These are phyloP conservation scores for Mycena chlorophos DNA, from an alignment of 768 basidiomycete genomes.

Conservation along the genomic window DNA sequence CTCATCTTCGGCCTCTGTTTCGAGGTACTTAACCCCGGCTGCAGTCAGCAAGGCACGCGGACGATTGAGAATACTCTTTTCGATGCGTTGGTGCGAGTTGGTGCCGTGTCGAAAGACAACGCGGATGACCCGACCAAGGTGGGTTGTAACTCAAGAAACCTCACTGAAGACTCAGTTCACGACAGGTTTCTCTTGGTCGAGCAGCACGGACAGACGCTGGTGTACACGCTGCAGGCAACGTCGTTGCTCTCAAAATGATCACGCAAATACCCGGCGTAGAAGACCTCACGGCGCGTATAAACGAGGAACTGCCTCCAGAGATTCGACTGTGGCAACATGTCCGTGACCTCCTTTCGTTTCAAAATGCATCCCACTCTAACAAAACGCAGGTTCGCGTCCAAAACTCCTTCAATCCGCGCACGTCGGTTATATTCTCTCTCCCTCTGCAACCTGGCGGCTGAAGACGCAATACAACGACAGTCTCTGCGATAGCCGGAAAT, in stretches of 20 bases:
- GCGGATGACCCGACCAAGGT: conserved; percentile 89
- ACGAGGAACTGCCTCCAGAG: conserved; percentile 85
- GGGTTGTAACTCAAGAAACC: background rate
- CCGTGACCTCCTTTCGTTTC: conserved; percentile 30
- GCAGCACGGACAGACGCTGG: conserved; percentile 97
- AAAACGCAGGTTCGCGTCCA: conserved; percentile 59
- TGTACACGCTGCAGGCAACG: conserved; percentile 94
- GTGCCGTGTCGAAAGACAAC: conserved; percentile 94
- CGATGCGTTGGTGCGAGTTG: conserved; percentile 81
- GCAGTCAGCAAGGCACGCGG: conserved; percentile 67
- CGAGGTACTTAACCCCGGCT: conserved; percentile 2
- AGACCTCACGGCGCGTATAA: conserved; percentile 72
- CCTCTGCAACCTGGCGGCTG: background rate
- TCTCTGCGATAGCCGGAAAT: conserved; percentile 91
- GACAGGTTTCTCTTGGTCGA: conserved; percentile 76
- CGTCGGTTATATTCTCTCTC: conserved; percentile 41
- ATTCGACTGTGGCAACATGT: conserved; percentile 93
- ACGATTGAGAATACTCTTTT: conserved; percentile 94
- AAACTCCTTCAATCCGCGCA: conserved; percentile 79
- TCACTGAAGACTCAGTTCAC: background rate
- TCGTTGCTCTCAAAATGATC: conserved; percentile 92
- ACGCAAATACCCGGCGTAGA: conserved; percentile 66
- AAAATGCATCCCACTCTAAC: conserved; percentile 1
- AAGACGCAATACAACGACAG: conserved; percentile 51
- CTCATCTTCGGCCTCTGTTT: background rate